Conservation (phyloP, 352 stramenopile species). For the Plasmopara viticola region DNA sequence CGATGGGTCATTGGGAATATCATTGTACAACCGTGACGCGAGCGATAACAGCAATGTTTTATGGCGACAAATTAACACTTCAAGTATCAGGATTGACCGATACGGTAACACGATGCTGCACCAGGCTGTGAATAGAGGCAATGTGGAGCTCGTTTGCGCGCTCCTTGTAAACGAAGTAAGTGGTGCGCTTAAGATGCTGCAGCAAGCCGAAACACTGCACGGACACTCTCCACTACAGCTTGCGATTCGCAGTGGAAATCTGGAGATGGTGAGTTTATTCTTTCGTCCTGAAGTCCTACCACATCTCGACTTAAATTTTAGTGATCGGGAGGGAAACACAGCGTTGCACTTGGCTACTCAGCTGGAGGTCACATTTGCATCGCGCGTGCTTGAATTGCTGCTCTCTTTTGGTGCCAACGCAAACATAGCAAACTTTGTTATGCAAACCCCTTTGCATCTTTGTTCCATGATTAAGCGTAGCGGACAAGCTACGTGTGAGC, state of each 20-base stretch:
- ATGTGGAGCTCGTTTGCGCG: conserved; percentile 43
- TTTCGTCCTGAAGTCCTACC: conserved; percentile 70
- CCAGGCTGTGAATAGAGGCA: conserved; percentile 31
- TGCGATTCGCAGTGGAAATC: conserved; percentile 46
- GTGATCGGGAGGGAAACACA: conserved; percentile 68
- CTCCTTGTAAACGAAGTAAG: conserved; percentile 39
- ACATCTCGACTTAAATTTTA: conserved; percentile 52
- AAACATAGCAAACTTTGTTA: conserved; percentile 61
- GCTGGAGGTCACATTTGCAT: conserved; percentile 52
- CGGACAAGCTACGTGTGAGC: conserved; percentile 29
- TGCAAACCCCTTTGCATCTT: conserved; percentile 69
- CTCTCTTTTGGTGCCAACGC: conserved; percentile 58
- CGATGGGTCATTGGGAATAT: conserved; percentile 1
- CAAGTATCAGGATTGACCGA: conserved; percentile 32
- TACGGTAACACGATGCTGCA: conserved; percentile 60
- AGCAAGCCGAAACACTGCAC: conserved; percentile 44
- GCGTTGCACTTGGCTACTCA: conserved; percentile 58
- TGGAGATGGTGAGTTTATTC: conserved; percentile 67
- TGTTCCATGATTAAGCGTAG: conserved; percentile 63
- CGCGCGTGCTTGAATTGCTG: conserved; percentile 60
- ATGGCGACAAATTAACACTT: conserved; percentile 20
- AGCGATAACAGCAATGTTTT: conserved; percentile 7
- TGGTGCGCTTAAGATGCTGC: conserved; percentile 39
- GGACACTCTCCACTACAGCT: conserved; percentile 61
- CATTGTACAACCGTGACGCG: conserved; percentile 6